Evolutionary conservation across 1,139 yeast genomes (phyloP), one percentile per base, ranked within the genome.

Genomic region (Suhomyces choctaworum): DNA sequence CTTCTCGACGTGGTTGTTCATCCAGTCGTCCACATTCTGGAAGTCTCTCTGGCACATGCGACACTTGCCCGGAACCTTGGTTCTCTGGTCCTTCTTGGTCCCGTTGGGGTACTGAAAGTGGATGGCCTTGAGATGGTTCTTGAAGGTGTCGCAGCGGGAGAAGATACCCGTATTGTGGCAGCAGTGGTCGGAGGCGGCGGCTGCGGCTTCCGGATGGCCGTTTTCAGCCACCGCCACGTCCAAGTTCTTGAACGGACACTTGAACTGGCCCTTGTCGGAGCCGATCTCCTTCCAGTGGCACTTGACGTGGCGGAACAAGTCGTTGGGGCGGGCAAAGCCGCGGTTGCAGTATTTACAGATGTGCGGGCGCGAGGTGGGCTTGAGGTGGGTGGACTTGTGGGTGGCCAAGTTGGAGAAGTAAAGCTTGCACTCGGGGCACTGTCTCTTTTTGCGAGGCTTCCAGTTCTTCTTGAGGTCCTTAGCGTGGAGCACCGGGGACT

Each of bases 41-140:
- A 87, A 89, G 38, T 61, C 63, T 50, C 60, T 55, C 21, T 82
- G 83, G 59, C 97, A 89, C 58, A 79, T 82, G 54, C 83, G 78
- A 62, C 97, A 89, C 40, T 67, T 66, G 5, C 97, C 97, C 15
- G 70, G 57, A 29, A 82, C 85, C 35, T 76, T 73, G 13, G 64
- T 62, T 46, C 97, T 72, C 51, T 86, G 85, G 46, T 78, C 81
- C 61, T 88, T 88, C 52, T 81, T 80, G 6, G 96, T 88, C 4
- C 95, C 96, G 29, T 75, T 74, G 3, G 97, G 97, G 59, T 89
- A 89, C 51, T 79, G 85, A 58, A 89, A 89, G 58, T 89, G 97
- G 45, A 89, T 73, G 4, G 96, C 95, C 57, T 85, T 86, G 44
- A 89, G 68, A 60, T 89, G 97, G 60, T 88, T 89, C 55, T 89